Conservation (phyloP, 805 yeast species). For the Candida coquimbonensis region DNA sequence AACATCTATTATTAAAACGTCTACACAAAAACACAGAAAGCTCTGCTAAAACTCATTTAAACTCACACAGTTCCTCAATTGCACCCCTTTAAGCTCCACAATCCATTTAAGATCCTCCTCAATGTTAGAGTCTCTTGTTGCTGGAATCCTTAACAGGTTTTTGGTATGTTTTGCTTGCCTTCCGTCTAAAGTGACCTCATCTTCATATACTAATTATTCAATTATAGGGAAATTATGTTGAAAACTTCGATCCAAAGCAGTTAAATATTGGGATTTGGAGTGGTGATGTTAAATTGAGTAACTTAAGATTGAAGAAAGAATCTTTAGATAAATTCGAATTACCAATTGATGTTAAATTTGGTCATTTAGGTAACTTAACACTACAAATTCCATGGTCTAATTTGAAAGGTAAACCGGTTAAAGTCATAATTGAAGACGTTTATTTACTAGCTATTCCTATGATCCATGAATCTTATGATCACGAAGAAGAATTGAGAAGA, state of each 20-base stretch:
- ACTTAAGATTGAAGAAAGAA: conserved; percentile 76
- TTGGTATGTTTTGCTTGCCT: conserved; percentile 24
- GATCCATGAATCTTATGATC: conserved; percentile 44
- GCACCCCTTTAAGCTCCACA: too few species aligned
- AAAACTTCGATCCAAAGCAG: conserved; percentile 93
- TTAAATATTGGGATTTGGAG: conserved; percentile 95
- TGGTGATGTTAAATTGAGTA: conserved; percentile 85
- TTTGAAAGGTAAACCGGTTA: conserved; percentile 86
- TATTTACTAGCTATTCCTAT: conserved; percentile 77
- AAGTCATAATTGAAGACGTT: conserved; percentile 78
- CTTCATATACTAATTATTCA: not conserved
- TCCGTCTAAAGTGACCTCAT: not conserved
- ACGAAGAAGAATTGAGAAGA: conserved; percentile 49
- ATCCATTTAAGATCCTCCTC: not conserved
- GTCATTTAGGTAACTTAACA: conserved; percentile 83
- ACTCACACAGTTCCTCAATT: not conserved
- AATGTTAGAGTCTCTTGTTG: conserved; percentile 65
- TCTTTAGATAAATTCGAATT: conserved; percentile 80
- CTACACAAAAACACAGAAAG: not conserved
- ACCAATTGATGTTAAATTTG: conserved; percentile 83
- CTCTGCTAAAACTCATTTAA: too few species aligned
- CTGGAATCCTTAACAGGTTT: conserved; percentile 52
- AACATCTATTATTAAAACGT: not conserved
- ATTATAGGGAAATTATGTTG: conserved; percentile 60
- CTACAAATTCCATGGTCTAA: conserved; percentile 97